These are phyloP conservation scores for Suhomyces xylopsoci DNA, from an alignment of 805 yeast genomes.

Conservation along the genomic window DNA sequence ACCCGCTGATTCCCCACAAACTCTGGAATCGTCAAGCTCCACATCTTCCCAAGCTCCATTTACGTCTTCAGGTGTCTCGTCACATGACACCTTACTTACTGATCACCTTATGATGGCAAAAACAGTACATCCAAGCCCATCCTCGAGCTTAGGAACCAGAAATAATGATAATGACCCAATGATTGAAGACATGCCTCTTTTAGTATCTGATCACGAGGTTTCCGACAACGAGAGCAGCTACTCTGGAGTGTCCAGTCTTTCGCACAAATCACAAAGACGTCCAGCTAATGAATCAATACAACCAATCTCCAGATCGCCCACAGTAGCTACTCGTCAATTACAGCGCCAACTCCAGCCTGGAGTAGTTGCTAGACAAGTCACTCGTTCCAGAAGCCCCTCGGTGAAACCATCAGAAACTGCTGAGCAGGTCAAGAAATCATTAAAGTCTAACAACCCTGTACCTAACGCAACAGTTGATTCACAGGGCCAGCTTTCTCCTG, in stretches of 20 bases:
- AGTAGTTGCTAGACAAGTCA: not conserved
- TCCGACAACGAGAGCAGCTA: constrained; percentile 26
- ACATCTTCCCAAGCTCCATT: constrained; percentile 1
- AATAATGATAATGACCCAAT: constrained; percentile 2
- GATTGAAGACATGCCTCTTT: constrained; percentile 29
- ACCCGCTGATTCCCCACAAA: constrained; percentile 1
- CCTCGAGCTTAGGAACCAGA: constrained; percentile 7
- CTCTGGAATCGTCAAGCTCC: not conserved
- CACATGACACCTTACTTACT: constrained; percentile 7
- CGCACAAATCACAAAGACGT: not conserved
- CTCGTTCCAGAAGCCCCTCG: not conserved
- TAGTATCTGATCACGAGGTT: constrained; percentile 30
- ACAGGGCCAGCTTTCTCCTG: constrained; percentile 8
- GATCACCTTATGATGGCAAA: not conserved
- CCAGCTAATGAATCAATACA: not conserved
- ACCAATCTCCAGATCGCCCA: not conserved
- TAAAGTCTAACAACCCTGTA: constrained; percentile 9
- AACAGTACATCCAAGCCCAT: not conserved
- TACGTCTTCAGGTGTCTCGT: not conserved
- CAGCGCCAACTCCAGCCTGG: not conserved
- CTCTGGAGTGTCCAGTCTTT: constrained; percentile 7
- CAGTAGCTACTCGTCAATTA: not conserved
- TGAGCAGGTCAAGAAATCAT: constrained; percentile 20
- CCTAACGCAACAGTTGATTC: not conserved
- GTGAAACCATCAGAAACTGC: constrained; percentile 14